These are phyloP conservation scores for Eragrostis nindensis DNA, from an alignment of 176 grass and related monocot species.

Conservation along the genomic window DNA sequence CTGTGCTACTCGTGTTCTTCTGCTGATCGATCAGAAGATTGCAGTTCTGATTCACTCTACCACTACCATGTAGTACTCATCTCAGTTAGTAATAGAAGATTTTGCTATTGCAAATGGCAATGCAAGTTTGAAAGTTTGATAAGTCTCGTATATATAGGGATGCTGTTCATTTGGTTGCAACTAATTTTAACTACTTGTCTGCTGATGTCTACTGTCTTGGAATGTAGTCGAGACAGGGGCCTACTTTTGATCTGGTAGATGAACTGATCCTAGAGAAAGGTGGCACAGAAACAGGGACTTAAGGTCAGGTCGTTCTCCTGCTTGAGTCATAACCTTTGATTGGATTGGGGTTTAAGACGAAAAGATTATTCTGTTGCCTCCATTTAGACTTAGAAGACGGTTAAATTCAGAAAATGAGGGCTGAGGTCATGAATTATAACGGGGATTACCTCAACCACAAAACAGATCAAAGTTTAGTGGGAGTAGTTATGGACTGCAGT, in stretches of 20 bases:
- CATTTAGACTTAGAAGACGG: constrained; percentile 11
- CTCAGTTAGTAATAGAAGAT: background rate
- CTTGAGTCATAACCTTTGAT: constrained; percentile 6
- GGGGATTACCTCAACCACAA: constrained; percentile 4
- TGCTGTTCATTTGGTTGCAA: constrained; percentile 24
- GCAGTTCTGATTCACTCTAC: constrained; percentile 6
- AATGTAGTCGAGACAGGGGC: constrained; percentile 25
- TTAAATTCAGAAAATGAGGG: constrained; percentile 38
- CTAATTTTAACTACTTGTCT: constrained; percentile 49
- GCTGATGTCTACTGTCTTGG: constrained; percentile 39
- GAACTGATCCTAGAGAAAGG: constrained; percentile 45
- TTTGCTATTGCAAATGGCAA: background rate
- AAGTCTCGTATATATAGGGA: constrained; percentile 6
- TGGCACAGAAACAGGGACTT: constrained; percentile 28
- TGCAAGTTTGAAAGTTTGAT: constrained; percentile 5
- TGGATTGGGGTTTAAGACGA: background rate
- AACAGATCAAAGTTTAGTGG: constrained; percentile 13
- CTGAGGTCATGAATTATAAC: constrained; percentile 38
- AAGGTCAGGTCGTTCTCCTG: constrained; percentile 33
- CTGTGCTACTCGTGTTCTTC: background rate
- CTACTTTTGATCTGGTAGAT: constrained; percentile 54
- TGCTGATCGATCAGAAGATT: constrained; percentile 6
- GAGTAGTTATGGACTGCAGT: constrained; percentile 35
- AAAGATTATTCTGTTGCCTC: constrained; percentile 42
- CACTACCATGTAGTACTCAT: background rate